Evolutionary conservation across 2,329 filamentous ascomycete genomes (phyloP).

Genomic region (Penicillium sp.): DNA sequence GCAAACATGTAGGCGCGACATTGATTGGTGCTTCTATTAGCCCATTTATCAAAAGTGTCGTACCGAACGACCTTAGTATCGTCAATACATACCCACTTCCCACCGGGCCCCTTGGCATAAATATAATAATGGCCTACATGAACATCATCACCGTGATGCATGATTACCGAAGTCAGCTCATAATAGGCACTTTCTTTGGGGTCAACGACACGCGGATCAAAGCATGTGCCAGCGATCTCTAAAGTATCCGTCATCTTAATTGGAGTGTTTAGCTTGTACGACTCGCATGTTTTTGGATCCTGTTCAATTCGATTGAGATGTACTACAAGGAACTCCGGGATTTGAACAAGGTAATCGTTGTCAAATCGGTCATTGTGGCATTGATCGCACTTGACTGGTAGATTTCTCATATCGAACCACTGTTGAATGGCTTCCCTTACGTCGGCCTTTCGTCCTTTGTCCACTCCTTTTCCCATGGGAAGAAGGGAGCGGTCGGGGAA

Average conservation of each 20-base stretch:
- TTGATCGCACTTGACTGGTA: neutral
- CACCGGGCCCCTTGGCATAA: conserved; percentile 19
- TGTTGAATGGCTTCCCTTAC: neutral
- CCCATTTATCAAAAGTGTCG: neutral
- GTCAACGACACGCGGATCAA: neutral
- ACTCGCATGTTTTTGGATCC: neutral
- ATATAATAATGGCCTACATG: conserved; percentile 24
- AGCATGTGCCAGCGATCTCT: conserved; percentile 4
- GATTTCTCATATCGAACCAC: neutral
- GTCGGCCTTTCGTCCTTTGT: neutral
- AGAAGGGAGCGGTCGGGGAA: too few species aligned
- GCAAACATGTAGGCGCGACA: conserved; percentile 19
- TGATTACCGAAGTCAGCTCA: conserved; percentile 26
- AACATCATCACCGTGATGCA: conserved; percentile 14
- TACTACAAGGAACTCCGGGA: conserved; percentile 25
- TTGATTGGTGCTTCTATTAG: neutral
- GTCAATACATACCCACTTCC: conserved; percentile 19
- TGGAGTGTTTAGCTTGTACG: neutral
- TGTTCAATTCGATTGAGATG: conserved; percentile 16
- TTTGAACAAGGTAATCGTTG: conserved; percentile 4
- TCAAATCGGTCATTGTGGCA: conserved; percentile 2
- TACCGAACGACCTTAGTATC: conserved; percentile 1
- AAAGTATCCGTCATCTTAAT: conserved; percentile 8
- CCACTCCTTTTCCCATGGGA: too few species aligned
- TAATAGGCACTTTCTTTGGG: conserved; percentile 17